Conservation (phyloP, 257 asterid genomes). For the Fraxinus excelsior region DNA sequence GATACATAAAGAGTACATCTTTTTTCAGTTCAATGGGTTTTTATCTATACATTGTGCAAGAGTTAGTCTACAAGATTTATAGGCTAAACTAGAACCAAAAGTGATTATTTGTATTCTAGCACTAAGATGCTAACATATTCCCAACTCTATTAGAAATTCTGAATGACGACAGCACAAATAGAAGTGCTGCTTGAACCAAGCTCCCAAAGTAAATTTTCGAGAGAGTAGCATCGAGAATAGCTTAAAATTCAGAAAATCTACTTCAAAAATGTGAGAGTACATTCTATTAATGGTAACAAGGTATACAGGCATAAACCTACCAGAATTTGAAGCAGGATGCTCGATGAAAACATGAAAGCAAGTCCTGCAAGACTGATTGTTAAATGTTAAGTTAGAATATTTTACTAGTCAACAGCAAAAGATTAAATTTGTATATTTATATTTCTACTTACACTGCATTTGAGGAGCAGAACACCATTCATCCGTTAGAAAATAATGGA, state of each 20-base stretch:
- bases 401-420: conserved; percentile 14
- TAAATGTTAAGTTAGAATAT: conserved; percentile 26
- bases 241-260: background rate
- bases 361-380: conserved; percentile 95
- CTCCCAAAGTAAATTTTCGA: background rate
- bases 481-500: conserved; percentile 25
- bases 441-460: conserved; percentile 75
- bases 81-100: conserved; percentile 17
- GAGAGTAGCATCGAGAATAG: background rate
- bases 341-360: conserved; percentile 96
- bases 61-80: conserved; percentile 1
- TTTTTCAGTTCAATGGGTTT: conserved; percentile 10
- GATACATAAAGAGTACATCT: background rate
- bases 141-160: conserved; percentile 5
- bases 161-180: conserved; percentile 10
- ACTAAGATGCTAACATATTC: conserved; percentile 5
- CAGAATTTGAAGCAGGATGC: conserved; percentile 90
- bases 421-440: conserved; percentile 23
- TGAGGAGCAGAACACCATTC: conserved; percentile 26
- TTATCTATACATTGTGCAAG: background rate
- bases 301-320: conserved; percentile 41
- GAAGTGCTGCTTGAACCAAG: conserved; percentile 5
- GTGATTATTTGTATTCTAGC: conserved; percentile 3
- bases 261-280: background rate
- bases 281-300: background rate